phyloP scores from a whole-genome alignment of 2,329 filamentous ascomycete genomes.

The Xylaria sp. region DNA sequence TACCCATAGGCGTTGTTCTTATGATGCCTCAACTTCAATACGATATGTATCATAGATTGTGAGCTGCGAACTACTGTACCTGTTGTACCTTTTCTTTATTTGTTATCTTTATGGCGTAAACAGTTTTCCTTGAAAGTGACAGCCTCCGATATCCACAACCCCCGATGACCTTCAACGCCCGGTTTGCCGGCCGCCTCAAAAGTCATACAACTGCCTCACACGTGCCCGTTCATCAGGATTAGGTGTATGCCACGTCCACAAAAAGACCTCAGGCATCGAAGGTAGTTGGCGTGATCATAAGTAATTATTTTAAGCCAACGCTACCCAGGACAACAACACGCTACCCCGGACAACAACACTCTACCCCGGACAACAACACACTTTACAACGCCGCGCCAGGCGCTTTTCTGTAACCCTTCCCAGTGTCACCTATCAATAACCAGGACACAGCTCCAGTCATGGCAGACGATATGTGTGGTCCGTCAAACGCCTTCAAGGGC shows the following conservation, averaged over 20 bases:
- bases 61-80: neutral
- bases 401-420: neutral
- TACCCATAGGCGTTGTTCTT: neutral
- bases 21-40: neutral
- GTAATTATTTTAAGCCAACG: no score
- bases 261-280: no score
- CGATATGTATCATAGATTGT: neutral
- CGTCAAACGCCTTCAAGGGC: constrained; percentile 74
- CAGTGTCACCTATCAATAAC: no score
- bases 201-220: no score
- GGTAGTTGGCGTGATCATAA: no score
- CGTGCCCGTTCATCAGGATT: no score
- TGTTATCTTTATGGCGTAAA: neutral
- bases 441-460: constrained; percentile 28
- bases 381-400: neutral
- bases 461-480: constrained; percentile 63
- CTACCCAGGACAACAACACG: no score
- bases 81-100: neutral
- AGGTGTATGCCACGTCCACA: no score
- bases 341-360: no score
- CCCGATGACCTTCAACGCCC: no score
- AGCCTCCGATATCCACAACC: neutral
- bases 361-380: no score
- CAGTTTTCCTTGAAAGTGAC: neutral
- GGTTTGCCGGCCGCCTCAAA: no score